Percentiles rank a stretch among this genome's conserved stretches.
Evolutionary conservation across 1,284 basidiomycete species (phyloP).

Genomic region (Cutaneotrichosporon daszewskae): DNA sequence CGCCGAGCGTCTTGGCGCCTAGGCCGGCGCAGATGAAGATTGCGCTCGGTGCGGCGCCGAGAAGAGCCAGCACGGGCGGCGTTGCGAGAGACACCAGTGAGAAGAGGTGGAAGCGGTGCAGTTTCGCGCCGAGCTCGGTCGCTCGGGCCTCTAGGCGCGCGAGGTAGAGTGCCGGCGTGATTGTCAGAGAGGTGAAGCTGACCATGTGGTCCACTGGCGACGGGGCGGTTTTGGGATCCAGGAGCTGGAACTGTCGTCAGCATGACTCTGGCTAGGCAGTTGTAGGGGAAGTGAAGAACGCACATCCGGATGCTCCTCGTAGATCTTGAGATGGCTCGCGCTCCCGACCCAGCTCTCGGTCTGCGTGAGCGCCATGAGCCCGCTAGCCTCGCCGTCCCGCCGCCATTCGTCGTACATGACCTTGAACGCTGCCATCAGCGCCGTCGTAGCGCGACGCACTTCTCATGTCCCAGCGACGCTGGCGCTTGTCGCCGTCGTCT

Average conservation of each 20-base stretch:
- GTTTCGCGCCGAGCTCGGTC: constrained; percentile 12
- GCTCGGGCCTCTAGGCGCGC: constrained; percentile 14
- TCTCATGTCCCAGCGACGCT: constrained; percentile 32
- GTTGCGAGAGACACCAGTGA: constrained; percentile 21
- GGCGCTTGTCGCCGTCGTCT: constrained; percentile 34
- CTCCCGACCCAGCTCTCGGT: constrained; percentile 40
- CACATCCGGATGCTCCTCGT: constrained; percentile 44
- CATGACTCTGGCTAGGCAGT: not conserved
- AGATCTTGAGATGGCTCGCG: constrained; percentile 38
- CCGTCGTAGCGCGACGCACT: constrained; percentile 26
- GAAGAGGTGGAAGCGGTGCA: constrained; percentile 27
- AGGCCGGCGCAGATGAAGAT: constrained; percentile 64
- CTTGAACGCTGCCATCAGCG: constrained; percentile 28
- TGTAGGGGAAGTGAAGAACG: not conserved
- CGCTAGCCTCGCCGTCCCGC: constrained; percentile 26
- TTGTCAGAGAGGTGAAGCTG: constrained; percentile 44
- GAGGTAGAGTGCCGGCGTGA: constrained; percentile 42
- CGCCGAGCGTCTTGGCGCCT: constrained; percentile 52
- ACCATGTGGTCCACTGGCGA: constrained; percentile 32
- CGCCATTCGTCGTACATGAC: constrained; percentile 37
- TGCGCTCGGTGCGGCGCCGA: constrained; percentile 47
- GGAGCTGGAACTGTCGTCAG: constrained; percentile 25
- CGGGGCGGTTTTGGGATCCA: constrained; percentile 9
- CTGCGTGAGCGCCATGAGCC: constrained; percentile 40
- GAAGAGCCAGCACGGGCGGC: constrained; percentile 12